Percentiles rank a stretch among this genome's conserved stretches.
Conservation (phyloP, 2,329 filamentous ascomycete genomes). For the Colletotrichum costaricense region DNA sequence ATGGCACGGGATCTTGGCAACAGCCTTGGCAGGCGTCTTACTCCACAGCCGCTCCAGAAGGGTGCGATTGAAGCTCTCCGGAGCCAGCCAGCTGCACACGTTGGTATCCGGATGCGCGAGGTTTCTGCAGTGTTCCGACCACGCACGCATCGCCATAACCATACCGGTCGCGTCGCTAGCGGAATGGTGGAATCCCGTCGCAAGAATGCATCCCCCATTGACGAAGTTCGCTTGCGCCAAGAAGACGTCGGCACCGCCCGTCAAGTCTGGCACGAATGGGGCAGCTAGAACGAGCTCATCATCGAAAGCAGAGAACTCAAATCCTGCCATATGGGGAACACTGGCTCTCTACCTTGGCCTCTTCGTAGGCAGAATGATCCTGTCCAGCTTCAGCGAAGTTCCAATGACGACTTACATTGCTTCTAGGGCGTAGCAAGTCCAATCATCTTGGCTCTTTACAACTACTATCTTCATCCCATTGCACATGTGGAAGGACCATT, state of each 20-base stretch:
- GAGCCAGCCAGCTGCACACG: conserved; percentile 42
- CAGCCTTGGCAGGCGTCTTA: conserved; percentile 38
- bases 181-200: conserved; percentile 26
- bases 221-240: conserved; percentile 46
- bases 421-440: neutral
- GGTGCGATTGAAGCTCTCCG: conserved; percentile 45
- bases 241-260: conserved; percentile 40
- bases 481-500: conserved; percentile 11
- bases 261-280: conserved; percentile 38
- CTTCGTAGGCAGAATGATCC: neutral
- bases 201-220: conserved; percentile 42
- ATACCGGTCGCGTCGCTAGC: conserved; percentile 42
- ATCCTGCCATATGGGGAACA: conserved; percentile 30
- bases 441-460: neutral
- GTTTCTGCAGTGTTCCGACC: conserved; percentile 46
- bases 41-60: conserved; percentile 43
- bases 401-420: neutral
- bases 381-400: neutral
- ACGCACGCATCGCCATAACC: conserved; percentile 42
- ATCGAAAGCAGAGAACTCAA: conserved; percentile 42
- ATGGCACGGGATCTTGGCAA: conserved; percentile 38
- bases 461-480: conserved; percentile 13
- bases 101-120: conserved; percentile 29
- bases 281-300: conserved; percentile 41
- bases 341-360: neutral